Base-by-base conservation (phyloP, 768 basidiomycete genomes). In the Russula virescens region DNA sequence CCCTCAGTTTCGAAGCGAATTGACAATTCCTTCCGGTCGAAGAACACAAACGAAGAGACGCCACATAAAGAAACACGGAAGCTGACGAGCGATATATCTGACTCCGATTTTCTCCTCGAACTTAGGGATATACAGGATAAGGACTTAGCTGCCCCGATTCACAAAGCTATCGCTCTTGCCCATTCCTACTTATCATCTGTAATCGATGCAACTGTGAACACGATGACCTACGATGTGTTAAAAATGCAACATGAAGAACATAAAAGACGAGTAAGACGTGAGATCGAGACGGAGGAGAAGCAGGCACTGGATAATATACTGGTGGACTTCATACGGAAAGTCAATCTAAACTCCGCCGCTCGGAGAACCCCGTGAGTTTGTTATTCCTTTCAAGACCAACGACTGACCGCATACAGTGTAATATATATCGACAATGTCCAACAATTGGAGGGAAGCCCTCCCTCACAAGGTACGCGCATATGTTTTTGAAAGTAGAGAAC, bases 101-200 rank as follows among this genome's bases (percentile, higher is more conserved):
- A 69, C 45, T 16, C 47, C 1, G 21, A 11, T 9, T 69, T 68
- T 42, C 59, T 69, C 2, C 26, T 50, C 10, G 8, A 21, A 19
- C 21, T 68, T 6, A 48, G 40, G 2, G 16, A 16, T 2, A 48
- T 68, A 9, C 34, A 34, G 2, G 51, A 60, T n/a, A 31, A 48
- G 8, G 62, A 65, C 13, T 10, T 55, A 14, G 9, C 46, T 4
- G 21, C 38, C 2, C 8, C 57, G 0, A 61, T 61, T 2, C 42
- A 28, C 11, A 13, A 25, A 1, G 61, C 45, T 0, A 18, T 34
- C 1, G 25, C 2, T 19, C 19, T 52, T 21, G 68, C 68, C 1
- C 28, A 23, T 16, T n/a, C 40, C 3, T 42, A 63, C 7, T 52
- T 70, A 0, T n/a, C 35, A 0, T 42, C 50, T 0, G 47, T 16